Percentiles rank a stretch among this genome's conserved stretches.
phyloP scores from a whole-genome alignment of 768 basidiomycete genomes.

The Leucosporidium yakuticum region DNA sequence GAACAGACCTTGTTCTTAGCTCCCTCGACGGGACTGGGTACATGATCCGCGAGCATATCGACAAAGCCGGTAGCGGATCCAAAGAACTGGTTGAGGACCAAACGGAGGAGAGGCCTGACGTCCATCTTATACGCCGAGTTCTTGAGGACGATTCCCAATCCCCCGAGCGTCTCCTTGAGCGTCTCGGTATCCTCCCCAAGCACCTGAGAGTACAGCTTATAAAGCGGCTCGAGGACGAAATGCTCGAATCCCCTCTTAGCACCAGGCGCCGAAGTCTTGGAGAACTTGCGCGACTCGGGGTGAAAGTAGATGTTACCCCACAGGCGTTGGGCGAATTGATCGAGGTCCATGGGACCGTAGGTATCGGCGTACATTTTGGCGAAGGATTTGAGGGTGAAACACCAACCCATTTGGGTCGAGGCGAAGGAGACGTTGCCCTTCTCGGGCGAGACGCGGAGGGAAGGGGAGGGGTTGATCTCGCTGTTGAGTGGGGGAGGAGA shows the following conservation, averaged over 20 bases:
- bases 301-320: conserved; percentile 99
- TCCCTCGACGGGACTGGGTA: conserved; percentile 58
- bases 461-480: conserved; percentile 77
- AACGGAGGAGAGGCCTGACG: conserved; percentile 86
- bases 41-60: conserved; percentile 82
- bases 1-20: conserved; percentile 44
- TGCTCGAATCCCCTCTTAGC: conserved; percentile 77
- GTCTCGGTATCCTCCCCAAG: conserved; percentile 88
- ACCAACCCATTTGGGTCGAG: conserved; percentile 95
- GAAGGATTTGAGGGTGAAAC: conserved; percentile 88
- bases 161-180: conserved; percentile 66
- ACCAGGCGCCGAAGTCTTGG: conserved; percentile 64
- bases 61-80: conserved; percentile 81
- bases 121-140: conserved; percentile 98
- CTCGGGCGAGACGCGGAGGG: conserved; percentile 83
- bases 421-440: conserved; percentile 95
- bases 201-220: conserved; percentile 89
- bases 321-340: conserved; percentile 76
- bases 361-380: conserved; percentile 94
- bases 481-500: conserved; percentile 48
- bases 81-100: conserved; percentile 91
- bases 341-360: conserved; percentile 80
- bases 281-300: conserved; percentile 75
- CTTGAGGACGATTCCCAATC: conserved; percentile 77
- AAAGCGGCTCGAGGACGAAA: conserved; percentile 91